Evolutionary conservation across 805 yeast genomes (phyloP), one percentile per base, ranked within the genome.

Genomic region (Barnettozyma wickerhamii): DNA sequence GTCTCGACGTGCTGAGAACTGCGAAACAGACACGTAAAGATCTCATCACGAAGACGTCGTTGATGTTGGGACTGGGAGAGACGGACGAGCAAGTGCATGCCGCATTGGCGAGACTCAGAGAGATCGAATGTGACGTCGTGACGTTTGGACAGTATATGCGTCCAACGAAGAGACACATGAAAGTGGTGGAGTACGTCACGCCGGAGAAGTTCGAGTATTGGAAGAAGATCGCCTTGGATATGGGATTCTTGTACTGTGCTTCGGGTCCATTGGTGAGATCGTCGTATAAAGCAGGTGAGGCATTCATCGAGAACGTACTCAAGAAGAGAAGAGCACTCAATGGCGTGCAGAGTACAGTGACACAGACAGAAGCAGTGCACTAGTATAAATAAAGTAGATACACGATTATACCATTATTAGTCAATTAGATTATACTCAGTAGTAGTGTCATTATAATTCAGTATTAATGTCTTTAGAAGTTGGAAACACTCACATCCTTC

Each of bases 131-230:
- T 62, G 98, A 93, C 58, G 95, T 93, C 37, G 96, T 93, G 14
- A 93, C 99, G 0, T 93, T 93, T 65, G 99, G 99, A 28, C 99
- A 93, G 66, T 93, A 93, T 64, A 93, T 93, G 97, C 77, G 99
- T 61, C 99, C 99, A 33, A 93, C 99, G 2, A 93, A 86, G 65
- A 81, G 99, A 58, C 99, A 93, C 63, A 89, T 93, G 95, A 90
- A 90, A 68, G 99, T 93, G 32, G 96, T 87, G 10, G 97, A 91
- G 52, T 93, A 93, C 56, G 78, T 93, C 15, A 84, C 79, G 19
- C 99, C 99, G 3, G 96, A 86, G 52, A 89, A 88, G 62, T 93
- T 93, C 60, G 95, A 90, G 45, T 73, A 83, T 60, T 93, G 99
- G 99, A 88, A 81, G 56, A 79, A 84, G 42, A 74, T 72, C 9